phyloP scores from a whole-genome alignment of 1,139 yeast species.

The Sugiyamaella japonica region DNA sequence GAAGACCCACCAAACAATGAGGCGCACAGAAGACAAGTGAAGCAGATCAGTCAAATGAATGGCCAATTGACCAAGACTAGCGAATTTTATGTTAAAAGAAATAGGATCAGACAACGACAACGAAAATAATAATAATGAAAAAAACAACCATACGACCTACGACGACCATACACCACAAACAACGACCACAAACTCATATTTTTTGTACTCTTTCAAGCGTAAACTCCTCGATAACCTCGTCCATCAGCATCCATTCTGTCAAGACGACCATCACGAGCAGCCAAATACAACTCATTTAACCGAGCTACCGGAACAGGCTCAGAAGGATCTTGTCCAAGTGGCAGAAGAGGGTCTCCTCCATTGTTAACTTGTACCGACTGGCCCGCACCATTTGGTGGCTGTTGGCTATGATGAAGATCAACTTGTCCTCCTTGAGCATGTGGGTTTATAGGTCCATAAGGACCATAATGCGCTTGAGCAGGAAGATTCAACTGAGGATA shows the following conservation, averaged over 20 bases:
- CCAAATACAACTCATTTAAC: conserved; percentile 49
- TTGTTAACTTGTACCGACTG: conserved; percentile 23
- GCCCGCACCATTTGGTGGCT: conserved; percentile 20
- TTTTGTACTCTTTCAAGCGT: conserved; percentile 38
- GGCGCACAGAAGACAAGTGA: background rate
- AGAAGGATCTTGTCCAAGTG: conserved; percentile 38
- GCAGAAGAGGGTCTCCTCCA: conserved; percentile 16
- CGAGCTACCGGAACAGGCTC: conserved; percentile 45
- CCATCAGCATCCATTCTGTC: conserved; percentile 50
- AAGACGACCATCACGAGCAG: conserved; percentile 51
- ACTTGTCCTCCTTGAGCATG: conserved; percentile 32
- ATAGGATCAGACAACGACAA: conserved; percentile 3
- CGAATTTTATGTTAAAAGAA: conserved; percentile 2
- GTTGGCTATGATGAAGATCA: conserved; percentile 31
- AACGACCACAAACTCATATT: background rate
- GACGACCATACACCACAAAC: too few relatives aligned
- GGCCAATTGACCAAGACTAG: conserved; percentile 22
- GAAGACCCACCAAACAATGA: background rate
- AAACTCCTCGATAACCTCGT: conserved; percentile 46
- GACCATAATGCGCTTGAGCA: conserved; percentile 37
- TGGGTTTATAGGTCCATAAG: conserved; percentile 44
- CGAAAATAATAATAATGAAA: background rate
- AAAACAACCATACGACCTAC: background rate
- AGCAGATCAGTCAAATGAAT: conserved; percentile 17
- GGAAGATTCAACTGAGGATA: conserved; percentile 41